A percentile compares a stretch with the other conserved stretches of the same genome.
Conservation (phyloP, 2,329 filamentous ascomycete species). For the Shiraia bambusicola region DNA sequence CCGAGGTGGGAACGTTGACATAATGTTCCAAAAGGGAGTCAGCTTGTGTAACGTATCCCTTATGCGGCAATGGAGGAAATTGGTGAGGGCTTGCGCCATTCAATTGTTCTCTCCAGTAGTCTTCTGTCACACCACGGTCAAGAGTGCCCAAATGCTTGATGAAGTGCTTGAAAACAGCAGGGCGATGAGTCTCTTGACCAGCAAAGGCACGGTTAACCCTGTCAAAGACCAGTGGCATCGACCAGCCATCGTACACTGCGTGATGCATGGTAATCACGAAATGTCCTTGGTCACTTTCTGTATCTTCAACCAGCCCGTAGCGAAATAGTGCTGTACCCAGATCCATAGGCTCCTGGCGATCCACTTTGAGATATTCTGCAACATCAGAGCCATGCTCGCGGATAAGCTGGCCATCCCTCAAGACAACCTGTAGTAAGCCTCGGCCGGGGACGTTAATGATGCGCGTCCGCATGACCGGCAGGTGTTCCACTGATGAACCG, state of each 20-base stretch:
- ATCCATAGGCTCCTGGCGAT: conserved; percentile 41
- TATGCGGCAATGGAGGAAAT: conserved; percentile 53
- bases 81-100: conserved; percentile 50
- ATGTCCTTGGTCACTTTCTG: conserved; percentile 31
- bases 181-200: conserved; percentile 24
- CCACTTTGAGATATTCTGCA: conserved; percentile 37
- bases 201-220: conserved; percentile 36
- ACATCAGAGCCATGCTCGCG: conserved; percentile 33
- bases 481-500: conserved; percentile 32
- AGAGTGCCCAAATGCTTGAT: conserved; percentile 51
- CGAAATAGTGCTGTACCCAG: conserved; percentile 44
- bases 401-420: conserved; percentile 33
- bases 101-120: conserved; percentile 53
- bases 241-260: conserved; percentile 55
- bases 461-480: conserved; percentile 44
- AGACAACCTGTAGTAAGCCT: conserved; percentile 44
- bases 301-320: conserved; percentile 38
- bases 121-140: conserved; percentile 44
- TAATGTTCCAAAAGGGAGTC: conserved; percentile 57
- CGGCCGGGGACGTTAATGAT: conserved; percentile 41
- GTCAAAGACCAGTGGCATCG: conserved; percentile 41
- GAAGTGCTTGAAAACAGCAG: conserved; percentile 50
- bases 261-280: conserved; percentile 56
- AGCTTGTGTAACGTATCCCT: conserved; percentile 49
- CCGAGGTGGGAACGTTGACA: conserved; percentile 36